These are phyloP conservation scores for Aspergillus nomiae DNA, from an alignment of 2,329 filamentous ascomycete species.

Conservation along the genomic window DNA sequence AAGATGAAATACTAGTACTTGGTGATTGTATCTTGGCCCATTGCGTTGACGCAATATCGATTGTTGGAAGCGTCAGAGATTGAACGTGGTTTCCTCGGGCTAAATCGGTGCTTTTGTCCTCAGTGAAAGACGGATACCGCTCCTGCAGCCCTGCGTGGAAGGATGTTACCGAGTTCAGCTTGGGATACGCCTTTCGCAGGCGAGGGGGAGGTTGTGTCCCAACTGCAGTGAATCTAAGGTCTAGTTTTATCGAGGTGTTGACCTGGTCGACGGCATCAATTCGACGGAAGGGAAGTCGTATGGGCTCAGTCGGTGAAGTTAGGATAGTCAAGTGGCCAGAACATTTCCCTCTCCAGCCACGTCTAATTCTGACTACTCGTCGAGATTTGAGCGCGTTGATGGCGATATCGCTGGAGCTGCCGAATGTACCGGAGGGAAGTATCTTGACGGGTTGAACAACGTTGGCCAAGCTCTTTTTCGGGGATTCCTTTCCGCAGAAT, in stretches of 20 bases:
- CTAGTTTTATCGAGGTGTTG: not conserved
- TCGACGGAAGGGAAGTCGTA: not conserved
- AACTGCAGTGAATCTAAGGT: not conserved
- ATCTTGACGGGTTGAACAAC: not conserved
- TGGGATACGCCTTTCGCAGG: not conserved
- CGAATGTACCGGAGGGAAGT: not conserved
- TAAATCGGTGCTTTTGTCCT: not conserved
- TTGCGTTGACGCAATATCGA: not conserved
- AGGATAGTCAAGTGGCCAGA: not conserved
- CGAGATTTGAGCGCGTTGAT: not conserved
- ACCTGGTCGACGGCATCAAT: too few species aligned
- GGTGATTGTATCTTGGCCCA: not conserved
- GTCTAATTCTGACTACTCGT: not conserved
- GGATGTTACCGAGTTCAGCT: not conserved
- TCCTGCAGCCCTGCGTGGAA: not conserved
- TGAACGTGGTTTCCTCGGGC: not conserved
- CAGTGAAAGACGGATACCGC: not conserved
- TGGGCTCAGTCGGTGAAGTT: not conserved
- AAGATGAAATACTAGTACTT: not conserved
- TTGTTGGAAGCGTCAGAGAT: not conserved
- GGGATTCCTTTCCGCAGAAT: not conserved
- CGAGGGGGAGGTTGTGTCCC: not conserved
- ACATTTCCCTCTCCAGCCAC: not conserved
- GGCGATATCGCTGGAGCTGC: accelerated
- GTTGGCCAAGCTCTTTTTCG: not conserved